phyloP scores from a whole-genome alignment of 2,329 filamentous ascomycete species.

The Alternaria gansuensis region DNA sequence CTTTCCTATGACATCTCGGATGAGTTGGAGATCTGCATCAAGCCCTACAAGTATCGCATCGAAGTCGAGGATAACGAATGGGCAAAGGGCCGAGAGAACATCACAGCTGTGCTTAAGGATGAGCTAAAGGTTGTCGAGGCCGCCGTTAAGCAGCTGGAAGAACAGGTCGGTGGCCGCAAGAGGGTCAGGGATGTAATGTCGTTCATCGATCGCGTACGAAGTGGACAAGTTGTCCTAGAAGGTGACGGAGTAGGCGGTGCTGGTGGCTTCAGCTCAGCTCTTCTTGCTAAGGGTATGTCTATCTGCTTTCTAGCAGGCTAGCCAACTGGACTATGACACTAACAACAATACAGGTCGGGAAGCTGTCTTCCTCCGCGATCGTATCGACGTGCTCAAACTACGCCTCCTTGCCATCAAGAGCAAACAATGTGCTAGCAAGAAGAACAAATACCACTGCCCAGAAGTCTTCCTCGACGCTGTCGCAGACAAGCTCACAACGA shows the following conservation, averaged over 20 bases:
- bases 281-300: slow-evolving; percentile 79
- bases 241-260: slow-evolving; percentile 84
- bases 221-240: slow-evolving; percentile 84
- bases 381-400: slow-evolving; percentile 89
- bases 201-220: slow-evolving; percentile 90
- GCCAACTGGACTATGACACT: not conserved
- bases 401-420: slow-evolving; percentile 87
- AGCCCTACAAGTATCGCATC: slow-evolving; percentile 98
- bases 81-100: slow-evolving; percentile 83
- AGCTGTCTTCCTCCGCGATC: slow-evolving; percentile 91
- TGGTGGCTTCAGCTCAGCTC: slow-evolving; percentile 88
- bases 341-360: slow-evolving; percentile 73
- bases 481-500: slow-evolving; percentile 91
- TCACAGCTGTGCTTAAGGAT: slow-evolving; percentile 80
- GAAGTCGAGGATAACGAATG: slow-evolving; percentile 93
- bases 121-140: slow-evolving; percentile 85
- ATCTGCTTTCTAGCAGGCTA: not conserved
- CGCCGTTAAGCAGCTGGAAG: slow-evolving; percentile 79
- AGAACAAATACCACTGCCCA: slow-evolving; percentile 96
- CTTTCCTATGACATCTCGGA: slow-evolving; percentile 97
- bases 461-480: slow-evolving; percentile 98
- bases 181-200: slow-evolving; percentile 89
- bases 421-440: slow-evolving; percentile 81
- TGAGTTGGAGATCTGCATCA: slow-evolving; percentile 98
- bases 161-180: slow-evolving; percentile 77